Evolutionary conservation across 495 filamentous ascomycete species (phyloP), one percentile per base, ranked within the genome.

Genomic region (Oleoguttula mirabilis): DNA sequence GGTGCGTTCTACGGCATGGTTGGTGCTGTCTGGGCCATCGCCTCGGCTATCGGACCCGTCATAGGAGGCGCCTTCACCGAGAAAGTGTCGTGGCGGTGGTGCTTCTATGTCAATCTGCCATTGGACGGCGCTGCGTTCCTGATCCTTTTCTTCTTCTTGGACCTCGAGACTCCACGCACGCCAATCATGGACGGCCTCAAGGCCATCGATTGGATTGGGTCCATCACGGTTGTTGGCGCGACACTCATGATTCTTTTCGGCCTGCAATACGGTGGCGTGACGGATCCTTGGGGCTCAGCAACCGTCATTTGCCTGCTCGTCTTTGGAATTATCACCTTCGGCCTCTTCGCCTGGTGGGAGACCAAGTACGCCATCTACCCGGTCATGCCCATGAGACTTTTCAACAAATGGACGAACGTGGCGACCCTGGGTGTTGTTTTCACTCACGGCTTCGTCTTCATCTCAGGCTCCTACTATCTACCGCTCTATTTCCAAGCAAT

Each of bases 211-310:
- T 88, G 81, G 81, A 48, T 72, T 7, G 84, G 84, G 3, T 56
- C 71, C 0, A 40, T 84, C 23, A 66, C 74, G 7, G 75, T 88
- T 43, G 69, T 88, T 24, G 77, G 76, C n/a, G 81, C 75, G 8
- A 84, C 82, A 0, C 61, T 90, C 24, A 87, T 92, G 76, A 69
- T 93, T 52, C 69, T 92, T 11, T 74, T 90, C 24, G 84, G 80
- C 8, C 69, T 92, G 10, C 77, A 85, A 52, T 80, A 79, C 43
- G 84, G 84, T 36, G 87, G 87, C 15, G 68, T 82, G 24, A 68
- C 66, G n/a, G 71, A 71, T 45, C 80, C 84, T 12, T 94, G 86
- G 86, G 52, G 52, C 40, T 88, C 84, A 0, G 62, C 80, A 0
- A 78, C 69, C 0, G 82, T 90, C 32, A 69, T 93, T 40, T 86